Evolutionary conservation across 1,284 basidiomycete genomes (phyloP).

Genomic region (Uromyces viciae-fabae): DNA sequence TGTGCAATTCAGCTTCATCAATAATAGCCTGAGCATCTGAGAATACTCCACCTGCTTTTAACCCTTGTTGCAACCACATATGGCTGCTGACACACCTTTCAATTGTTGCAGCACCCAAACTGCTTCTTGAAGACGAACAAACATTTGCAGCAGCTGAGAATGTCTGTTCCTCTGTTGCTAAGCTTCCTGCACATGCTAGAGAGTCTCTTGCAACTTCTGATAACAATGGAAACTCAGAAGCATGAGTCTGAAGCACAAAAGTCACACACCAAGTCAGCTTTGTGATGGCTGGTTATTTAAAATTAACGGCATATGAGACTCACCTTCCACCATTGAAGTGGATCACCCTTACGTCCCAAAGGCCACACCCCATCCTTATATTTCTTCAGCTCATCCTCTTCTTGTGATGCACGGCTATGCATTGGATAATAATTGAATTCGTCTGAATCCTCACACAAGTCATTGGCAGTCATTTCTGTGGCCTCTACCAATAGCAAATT

Average conservation of each 20-base stretch:
- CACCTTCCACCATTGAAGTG: constrained; percentile 8
- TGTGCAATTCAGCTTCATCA: no score
- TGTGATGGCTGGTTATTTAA: not conserved
- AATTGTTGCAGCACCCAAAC: not conserved
- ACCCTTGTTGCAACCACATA: no score
- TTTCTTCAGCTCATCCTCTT: constrained; percentile 8
- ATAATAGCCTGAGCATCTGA: no score
- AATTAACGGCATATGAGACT: no score
- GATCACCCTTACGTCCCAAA: not conserved
- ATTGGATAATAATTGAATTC: not conserved
- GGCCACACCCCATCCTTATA: not conserved
- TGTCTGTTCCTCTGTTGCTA: not conserved
- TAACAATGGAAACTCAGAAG: not conserved
- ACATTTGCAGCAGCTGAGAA: not conserved
- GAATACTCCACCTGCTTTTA: no score
- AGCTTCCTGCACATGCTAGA: not conserved
- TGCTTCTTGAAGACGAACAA: not conserved
- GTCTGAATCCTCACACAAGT: no score
- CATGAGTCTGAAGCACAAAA: not conserved
- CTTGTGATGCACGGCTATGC: not conserved
- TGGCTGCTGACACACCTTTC: not conserved
- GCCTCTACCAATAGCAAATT: no score
- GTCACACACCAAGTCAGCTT: not conserved
- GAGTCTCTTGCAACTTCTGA: not conserved
- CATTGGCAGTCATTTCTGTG: no score